phyloP scores from a whole-genome alignment of 2,329 filamentous ascomycete genomes.

The Kalaharituber pfeilii region DNA sequence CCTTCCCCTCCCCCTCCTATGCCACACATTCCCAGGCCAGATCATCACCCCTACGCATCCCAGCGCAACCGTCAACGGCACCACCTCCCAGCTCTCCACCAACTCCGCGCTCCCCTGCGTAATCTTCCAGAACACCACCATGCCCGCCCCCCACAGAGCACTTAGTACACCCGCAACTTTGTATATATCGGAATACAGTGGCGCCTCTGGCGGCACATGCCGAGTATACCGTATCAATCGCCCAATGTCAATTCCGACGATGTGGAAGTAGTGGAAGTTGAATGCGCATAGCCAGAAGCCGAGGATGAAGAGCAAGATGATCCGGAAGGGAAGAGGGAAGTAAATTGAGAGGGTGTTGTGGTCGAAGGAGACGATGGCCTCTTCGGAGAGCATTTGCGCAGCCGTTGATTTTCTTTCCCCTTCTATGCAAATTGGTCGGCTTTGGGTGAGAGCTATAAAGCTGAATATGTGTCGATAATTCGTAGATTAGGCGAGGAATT shows the following conservation, averaged over 20 bases:
- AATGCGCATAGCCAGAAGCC: slow-evolving; percentile 95
- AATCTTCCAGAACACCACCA: slow-evolving; percentile 67
- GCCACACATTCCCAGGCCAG: slow-evolving; percentile 39
- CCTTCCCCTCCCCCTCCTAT: slow-evolving; percentile 20
- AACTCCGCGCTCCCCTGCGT: slow-evolving; percentile 52
- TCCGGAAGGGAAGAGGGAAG: slow-evolving; percentile 75
- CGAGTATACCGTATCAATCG: slow-evolving; percentile 69
- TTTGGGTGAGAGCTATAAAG: no score
- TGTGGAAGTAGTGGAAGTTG: slow-evolving; percentile 73
- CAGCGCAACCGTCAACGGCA: slow-evolving; percentile 69
- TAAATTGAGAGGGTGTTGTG: slow-evolving; percentile 51
- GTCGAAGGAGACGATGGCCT: neutral
- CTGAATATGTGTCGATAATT: no score
- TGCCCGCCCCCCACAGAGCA: slow-evolving; percentile 49
- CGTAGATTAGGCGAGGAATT: no score
- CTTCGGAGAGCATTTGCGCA: slow-evolving; percentile 1
- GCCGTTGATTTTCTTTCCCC: no score
- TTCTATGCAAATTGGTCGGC: no score
- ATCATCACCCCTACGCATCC: slow-evolving; percentile 54
- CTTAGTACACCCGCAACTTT: slow-evolving; percentile 65
- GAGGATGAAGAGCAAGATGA: slow-evolving; percentile 68
- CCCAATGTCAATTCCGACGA: slow-evolving; percentile 71
- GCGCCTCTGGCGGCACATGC: slow-evolving; percentile 32
- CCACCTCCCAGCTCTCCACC: slow-evolving; percentile 63
- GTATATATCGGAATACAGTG: slow-evolving; percentile 48